Conservation (phyloP, 345 rosid species). For the Linum lewisii region DNA sequence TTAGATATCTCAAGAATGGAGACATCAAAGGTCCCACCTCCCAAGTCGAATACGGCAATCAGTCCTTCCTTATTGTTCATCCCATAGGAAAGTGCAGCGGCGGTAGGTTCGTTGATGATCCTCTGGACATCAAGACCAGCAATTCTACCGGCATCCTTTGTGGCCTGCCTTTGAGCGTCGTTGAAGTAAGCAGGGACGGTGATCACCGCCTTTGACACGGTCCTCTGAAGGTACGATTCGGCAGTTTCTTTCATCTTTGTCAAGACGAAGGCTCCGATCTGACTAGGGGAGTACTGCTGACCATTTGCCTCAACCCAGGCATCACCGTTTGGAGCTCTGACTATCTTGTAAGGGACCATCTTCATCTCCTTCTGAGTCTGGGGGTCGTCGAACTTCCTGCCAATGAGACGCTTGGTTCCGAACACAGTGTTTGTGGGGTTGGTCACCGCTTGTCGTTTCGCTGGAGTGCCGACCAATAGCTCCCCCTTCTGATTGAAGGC, state of each 20-base stretch:
- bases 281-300: conserved; percentile 82
- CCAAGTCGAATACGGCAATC: conserved; percentile 90
- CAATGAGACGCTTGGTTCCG: conserved; percentile 79
- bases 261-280: conserved; percentile 69
- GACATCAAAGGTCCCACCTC: conserved; percentile 86
- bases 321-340: conserved; percentile 82
- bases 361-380: conserved; percentile 81
- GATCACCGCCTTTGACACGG: conserved; percentile 61
- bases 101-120: conserved; percentile 88
- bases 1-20: conserved; percentile 84
- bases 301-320: conserved; percentile 91
- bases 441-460: conserved; percentile 91
- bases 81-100: conserved; percentile 93
- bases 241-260: conserved; percentile 95
- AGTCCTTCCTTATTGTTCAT: conserved; percentile 89
- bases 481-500: conserved; percentile 74
- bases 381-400: conserved; percentile 65
- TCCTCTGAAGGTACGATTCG: conserved; percentile 66
- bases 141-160: conserved; percentile 92
- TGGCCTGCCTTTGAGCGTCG: conserved; percentile 95
- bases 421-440: conserved; percentile 71
- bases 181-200: conserved; percentile 94
- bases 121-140: conserved; percentile 86
- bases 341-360: conserved; percentile 85
- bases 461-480: conserved; percentile 77